Evolutionary conservation across 768 basidiomycete species (phyloP).

Genomic region (Termitomyces sp.): DNA sequence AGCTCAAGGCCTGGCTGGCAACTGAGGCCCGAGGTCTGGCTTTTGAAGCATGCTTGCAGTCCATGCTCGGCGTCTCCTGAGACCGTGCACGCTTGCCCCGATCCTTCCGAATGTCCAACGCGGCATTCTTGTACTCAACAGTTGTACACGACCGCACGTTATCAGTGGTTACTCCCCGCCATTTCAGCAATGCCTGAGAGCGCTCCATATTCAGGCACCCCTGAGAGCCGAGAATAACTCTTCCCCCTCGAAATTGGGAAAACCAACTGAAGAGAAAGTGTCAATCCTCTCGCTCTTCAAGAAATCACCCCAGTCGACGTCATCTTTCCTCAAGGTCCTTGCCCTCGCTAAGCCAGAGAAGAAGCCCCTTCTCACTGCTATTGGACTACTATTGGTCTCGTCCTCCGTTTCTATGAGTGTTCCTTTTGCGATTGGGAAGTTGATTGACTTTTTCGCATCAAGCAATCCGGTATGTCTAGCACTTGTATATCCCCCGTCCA

Average conservation of each 20-base stretch:
- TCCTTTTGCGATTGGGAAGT: slow-evolving; percentile 87
- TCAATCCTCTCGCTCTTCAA: slow-evolving; percentile 26
- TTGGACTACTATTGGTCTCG: slow-evolving; percentile 81
- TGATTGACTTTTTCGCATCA: slow-evolving; percentile 91
- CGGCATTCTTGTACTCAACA: background rate
- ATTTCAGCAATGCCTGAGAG: background rate
- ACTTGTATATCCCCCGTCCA: background rate
- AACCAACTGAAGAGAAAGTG: background rate
- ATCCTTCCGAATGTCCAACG: slow-evolving; percentile 1
- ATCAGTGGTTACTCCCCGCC: background rate
- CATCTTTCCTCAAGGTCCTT: slow-evolving; percentile 73
- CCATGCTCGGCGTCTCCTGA: slow-evolving; percentile 12
- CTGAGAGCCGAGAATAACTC: slow-evolving; percentile 2
- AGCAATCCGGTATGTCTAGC: slow-evolving; percentile 55
- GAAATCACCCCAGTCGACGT: slow-evolving; percentile 39
- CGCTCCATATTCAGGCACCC: slow-evolving; percentile 8
- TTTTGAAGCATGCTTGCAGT: slow-evolving; percentile 10
- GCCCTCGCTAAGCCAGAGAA: slow-evolving; percentile 80
- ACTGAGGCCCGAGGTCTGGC: background rate
- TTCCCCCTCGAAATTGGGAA: background rate
- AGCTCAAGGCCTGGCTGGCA: slow-evolving; percentile 8
- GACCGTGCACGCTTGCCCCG: slow-evolving; percentile 1
- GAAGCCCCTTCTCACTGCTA: slow-evolving; percentile 69
- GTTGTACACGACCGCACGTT: background rate
- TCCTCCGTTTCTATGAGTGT: slow-evolving; percentile 90